phyloP scores from a whole-genome alignment of 2,329 filamentous ascomycete genomes.

The Didymella exigua region DNA sequence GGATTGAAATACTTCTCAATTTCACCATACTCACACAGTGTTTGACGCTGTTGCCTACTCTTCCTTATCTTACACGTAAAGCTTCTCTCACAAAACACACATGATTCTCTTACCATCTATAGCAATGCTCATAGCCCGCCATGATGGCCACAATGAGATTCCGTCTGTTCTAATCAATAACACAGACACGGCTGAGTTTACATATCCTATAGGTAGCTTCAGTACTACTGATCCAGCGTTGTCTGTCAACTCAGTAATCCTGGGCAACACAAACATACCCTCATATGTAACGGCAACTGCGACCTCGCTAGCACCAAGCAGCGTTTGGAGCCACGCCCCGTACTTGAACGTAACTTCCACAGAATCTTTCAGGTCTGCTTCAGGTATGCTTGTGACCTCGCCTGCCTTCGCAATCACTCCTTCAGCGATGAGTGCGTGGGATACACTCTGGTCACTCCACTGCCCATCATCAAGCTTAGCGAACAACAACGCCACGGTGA shows the following conservation, averaged over 20 bases:
- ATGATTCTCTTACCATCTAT: neutral
- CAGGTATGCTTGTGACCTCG: neutral
- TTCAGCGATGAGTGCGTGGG: neutral
- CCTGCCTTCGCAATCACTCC: neutral
- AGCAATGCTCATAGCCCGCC: neutral
- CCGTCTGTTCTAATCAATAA: neutral
- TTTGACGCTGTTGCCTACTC: neutral
- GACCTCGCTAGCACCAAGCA: neutral
- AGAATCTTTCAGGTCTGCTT: neutral
- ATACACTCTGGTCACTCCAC: neutral
- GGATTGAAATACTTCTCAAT: neutral
- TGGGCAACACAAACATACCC: neutral
- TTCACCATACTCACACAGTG: neutral
- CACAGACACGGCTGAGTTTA: neutral
- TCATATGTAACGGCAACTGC: neutral
- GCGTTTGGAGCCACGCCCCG: neutral
- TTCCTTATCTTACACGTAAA: neutral
- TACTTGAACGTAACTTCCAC: slow-evolving; percentile 1
- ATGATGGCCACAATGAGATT: neutral
- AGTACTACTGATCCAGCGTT: neutral
- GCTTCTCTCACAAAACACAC: neutral
- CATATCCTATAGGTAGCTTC: neutral
- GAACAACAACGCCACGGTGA: neutral
- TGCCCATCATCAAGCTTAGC: neutral
- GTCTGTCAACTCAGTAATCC: too few species aligned